Evolutionary conservation across 2,329 filamentous ascomycete genomes (phyloP), one percentile per base, ranked within the genome.

Genomic region (Tolypocladium tundrense): DNA sequence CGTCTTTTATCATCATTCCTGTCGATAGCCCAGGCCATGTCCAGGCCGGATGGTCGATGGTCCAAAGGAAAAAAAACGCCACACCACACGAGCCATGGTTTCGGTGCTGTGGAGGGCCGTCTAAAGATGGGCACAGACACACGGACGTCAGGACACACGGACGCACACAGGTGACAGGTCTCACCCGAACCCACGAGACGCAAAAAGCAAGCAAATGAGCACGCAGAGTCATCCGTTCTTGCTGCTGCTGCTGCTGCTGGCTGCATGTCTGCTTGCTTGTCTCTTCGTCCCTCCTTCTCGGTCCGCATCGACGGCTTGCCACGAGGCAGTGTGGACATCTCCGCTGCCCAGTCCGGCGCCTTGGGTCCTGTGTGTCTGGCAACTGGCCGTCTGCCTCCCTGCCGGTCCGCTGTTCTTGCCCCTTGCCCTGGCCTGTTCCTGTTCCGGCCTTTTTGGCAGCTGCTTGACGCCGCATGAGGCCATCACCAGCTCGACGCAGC

Each of bases 1-100:
- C 55, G 59, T 48, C 35, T 61, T 60, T 58, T 60, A 58, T 52
- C 53, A 39, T 64, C 58, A 58, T 43, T 31, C 13, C 31, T 16
- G 9, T 11, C 24, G 14, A 2, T 31, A 31, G 42, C 27, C 27
- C 42, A 16, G 14, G 41, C 27, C 33, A 3, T 24, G 7, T 45
- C 31, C 31, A 31, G 45, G 14, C 19, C 45, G 45, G 45, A 50
- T 14, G 16, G n/a, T 51, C 27, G 16, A 35, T 35, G 48, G 31
- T 33, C 27, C 48, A n/a, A 33, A 37, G 16, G 48, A 9, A 5
- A 3, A 3, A 48, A 51, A 33, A 35, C 48, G 27, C 48, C 48
- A 51, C 48, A 13, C 27, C 31, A 33, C 48, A n/a, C 16, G 8
- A 35, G 8, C 27, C 27, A 11, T 10, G 27, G 48, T 33, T 51